A percentile compares a stretch with the other conserved stretches of the same genome.
Evolutionary conservation across 768 basidiomycete species (phyloP).

Genomic region (Leccinum fibrillosum): DNA sequence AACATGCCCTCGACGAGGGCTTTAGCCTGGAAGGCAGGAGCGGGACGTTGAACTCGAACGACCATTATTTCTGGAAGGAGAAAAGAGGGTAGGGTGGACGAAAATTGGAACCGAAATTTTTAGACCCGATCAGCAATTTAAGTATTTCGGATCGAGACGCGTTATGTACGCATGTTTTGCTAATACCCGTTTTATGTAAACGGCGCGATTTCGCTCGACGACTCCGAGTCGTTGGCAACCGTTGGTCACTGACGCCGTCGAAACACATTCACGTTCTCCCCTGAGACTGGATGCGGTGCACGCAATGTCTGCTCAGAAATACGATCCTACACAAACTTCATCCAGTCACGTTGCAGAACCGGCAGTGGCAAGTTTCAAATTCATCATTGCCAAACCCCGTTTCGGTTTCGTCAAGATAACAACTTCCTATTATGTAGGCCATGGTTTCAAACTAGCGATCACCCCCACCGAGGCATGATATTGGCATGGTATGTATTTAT

Average conservation of each 20-base stretch:
- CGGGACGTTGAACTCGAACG: conserved; percentile 77
- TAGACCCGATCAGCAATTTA: conserved; percentile 10
- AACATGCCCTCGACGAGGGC: conserved; percentile 78
- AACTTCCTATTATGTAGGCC: background rate
- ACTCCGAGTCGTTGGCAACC: no score
- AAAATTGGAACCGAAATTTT: background rate
- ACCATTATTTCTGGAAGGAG: conserved; percentile 24
- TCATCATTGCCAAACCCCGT: background rate
- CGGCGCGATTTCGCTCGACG: background rate
- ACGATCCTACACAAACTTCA: background rate
- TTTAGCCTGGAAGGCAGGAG: conserved; percentile 74
- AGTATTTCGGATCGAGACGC: conserved; percentile 17
- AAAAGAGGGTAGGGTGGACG: background rate
- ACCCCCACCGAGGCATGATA: background rate
- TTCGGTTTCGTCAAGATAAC: background rate
- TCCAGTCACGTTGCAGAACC: background rate
- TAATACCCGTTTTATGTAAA: background rate
- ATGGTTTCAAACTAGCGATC: background rate
- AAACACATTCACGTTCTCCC: no score
- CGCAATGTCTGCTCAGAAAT: background rate
- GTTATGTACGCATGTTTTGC: conserved; percentile 30
- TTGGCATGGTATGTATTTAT: background rate
- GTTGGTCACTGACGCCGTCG: no score
- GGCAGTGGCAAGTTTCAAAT: background rate
- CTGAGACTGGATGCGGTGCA: no score